Evolutionary conservation across 2,329 filamentous ascomycete species (phyloP).

Genomic region (Phaeosphaeriaceae sp.): DNA sequence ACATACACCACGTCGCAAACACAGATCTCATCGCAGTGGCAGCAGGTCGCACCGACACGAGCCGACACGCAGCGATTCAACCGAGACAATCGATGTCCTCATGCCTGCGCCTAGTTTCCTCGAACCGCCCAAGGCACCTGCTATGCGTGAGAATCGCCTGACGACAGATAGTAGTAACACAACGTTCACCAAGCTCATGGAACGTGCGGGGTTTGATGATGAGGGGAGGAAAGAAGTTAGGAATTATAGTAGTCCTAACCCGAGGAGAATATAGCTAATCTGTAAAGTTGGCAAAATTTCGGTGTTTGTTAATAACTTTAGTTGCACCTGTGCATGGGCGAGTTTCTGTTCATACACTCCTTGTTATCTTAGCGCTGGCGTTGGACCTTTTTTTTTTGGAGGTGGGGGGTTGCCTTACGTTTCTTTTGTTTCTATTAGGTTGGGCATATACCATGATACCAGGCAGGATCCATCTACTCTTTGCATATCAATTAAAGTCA

Average conservation of each 20-base stretch:
- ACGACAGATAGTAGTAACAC: constrained; percentile 42
- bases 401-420: neutral
- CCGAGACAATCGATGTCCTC: constrained; percentile 54
- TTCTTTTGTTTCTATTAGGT: constrained; percentile 1
- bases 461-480: neutral
- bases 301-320: neutral
- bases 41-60: constrained; percentile 18
- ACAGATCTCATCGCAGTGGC: constrained; percentile 21
- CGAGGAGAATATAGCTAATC: neutral
- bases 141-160: constrained; percentile 40
- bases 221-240: constrained; percentile 35
- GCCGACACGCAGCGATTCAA: constrained; percentile 40
- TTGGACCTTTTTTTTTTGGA: neutral
- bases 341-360: constrained; percentile 9
- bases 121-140: constrained; percentile 38
- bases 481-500: no score
- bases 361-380: constrained; percentile 22
- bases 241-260: constrained; percentile 27
- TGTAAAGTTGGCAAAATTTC: neutral
- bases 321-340: neutral
- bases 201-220: constrained; percentile 49
- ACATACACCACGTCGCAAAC: constrained; percentile 31
- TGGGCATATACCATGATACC: constrained; percentile 1
- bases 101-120: constrained; percentile 49
- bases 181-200: constrained; percentile 52